Evolutionary conservation across 495 filamentous ascomycete species (phyloP).

Genomic region (Melanomma pulvis-pyrius): DNA sequence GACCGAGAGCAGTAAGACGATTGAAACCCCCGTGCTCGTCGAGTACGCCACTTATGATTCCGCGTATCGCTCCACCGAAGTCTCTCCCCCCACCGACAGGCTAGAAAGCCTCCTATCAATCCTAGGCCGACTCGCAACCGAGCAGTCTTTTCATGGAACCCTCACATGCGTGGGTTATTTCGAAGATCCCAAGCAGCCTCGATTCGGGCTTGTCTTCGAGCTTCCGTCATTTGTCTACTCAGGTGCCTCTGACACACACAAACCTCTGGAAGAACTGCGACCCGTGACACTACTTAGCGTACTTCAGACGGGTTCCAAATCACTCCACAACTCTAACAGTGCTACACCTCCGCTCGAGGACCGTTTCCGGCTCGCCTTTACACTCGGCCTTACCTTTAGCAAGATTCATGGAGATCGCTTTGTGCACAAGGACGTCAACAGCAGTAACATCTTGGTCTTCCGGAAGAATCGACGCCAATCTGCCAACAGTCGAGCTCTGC

Average conservation of each 20-base stretch:
- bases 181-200: slow-evolving; percentile 73
- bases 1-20: slow-evolving; percentile 39
- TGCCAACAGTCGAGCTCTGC: slow-evolving; percentile 32
- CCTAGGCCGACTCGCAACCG: slow-evolving; percentile 53
- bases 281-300: slow-evolving; percentile 60
- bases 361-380: slow-evolving; percentile 80
- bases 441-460: slow-evolving; percentile 79
- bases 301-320: slow-evolving; percentile 55
- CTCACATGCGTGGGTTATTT: slow-evolving; percentile 83
- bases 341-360: slow-evolving; percentile 66
- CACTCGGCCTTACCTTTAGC: slow-evolving; percentile 73
- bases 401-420: slow-evolving; percentile 75
- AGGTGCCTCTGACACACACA: slow-evolving; percentile 54
- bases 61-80: slow-evolving; percentile 64
- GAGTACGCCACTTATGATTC: slow-evolving; percentile 69
- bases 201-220: slow-evolving; percentile 81
- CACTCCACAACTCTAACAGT: slow-evolving; percentile 51
- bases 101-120: slow-evolving; percentile 65
- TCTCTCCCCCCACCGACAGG: slow-evolving; percentile 63
- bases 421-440: slow-evolving; percentile 79
- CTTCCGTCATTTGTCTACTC: slow-evolving; percentile 61
- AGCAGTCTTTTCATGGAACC: slow-evolving; percentile 60
- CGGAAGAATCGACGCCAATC: slow-evolving; percentile 49
- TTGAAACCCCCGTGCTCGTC: slow-evolving; percentile 59
- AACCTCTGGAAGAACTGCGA: slow-evolving; percentile 48